Base-by-base conservation (phyloP, 2,329 filamentous ascomycete genomes). In the Alternaria alternata region DNA sequence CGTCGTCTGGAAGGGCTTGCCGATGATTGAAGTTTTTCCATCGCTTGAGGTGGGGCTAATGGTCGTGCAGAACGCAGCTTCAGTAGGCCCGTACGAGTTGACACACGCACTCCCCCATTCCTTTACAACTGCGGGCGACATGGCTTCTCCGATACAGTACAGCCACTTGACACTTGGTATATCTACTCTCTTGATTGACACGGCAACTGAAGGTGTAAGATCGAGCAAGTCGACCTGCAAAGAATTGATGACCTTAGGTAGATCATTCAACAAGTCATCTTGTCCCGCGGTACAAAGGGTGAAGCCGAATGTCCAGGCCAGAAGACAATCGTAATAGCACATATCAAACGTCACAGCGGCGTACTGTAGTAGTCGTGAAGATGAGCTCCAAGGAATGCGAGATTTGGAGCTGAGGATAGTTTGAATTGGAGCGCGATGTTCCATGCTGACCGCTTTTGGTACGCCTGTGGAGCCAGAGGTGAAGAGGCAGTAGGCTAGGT, bases 291-390 rank as follows among this genome's bases (percentile, higher is more conserved):
- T 75, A 61, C 80, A 81, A 32, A 82, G 71, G 22, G 78, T 76
- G 59, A 82, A 81, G 1, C 80, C 80, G 54, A 79, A 76, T 9
- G 74, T 75, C 80, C 80, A 82, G 11, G 80, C 79, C 52, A 82
- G 70, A 61, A 82, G 82, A 67, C 80, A 81, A 62, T 82, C 80
- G 54, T 80, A 82, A 61, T 82, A 82, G 59, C 80, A 82, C 80
- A 82, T 82, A 58, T 82, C 80, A 57, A 81, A 81, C 8, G 78
- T 80, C 5, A 71, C 74, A 11, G 79, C 79, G 32, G 80, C 80
- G 59, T 81, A 82, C 59, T 82, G 80, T 11, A 82, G 63, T 8
- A 82, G 67, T 38, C 78, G 71, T 14, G 79, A 80, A 20, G 70
- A 63, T 22, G 64, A 34, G 9, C 63, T 71, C 80, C 80, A 81